Evolutionary conservation across 2,329 filamentous ascomycete genomes (phyloP), one percentile per base, ranked within the genome.

Genomic region (Neophaeococcomyces aloes): DNA sequence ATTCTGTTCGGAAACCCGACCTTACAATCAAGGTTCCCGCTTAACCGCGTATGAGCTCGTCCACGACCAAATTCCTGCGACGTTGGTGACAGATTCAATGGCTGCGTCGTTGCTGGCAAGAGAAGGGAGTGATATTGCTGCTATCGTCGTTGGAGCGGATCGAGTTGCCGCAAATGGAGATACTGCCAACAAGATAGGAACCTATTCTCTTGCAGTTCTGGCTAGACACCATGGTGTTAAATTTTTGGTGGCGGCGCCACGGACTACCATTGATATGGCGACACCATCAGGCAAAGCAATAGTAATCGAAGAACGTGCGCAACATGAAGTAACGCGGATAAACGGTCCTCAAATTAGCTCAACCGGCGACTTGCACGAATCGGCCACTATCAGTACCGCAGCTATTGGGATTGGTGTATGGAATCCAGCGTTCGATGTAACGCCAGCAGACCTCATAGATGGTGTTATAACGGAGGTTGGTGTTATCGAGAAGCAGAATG

Each of bases 141-240:
- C 87, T 4, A 85, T 98, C 40, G 81, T 98, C 23, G 91, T 98
- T 0, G 91, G 91, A 21, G 91, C 91, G 2, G 91, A 98, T 62
- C 79, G 91, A 45, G 91, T 98, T 11, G 91, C 89, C 25, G 84
- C 87, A 39, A 98, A 98, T 57, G 91, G 91, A 23, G 91, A 98
- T 65, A 96, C 91, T 0, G 91, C 91, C 44, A 98, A 98, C 69
- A 98, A 98, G 70, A 93, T 98, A 49, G 91, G 91, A 40, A 98
- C 91, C 0, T 96, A 98, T 61, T 76, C 81, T 43, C 74, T 98
- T 3, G 87, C 91, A 3, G 87, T 96, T n/a, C 73, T 94, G 23
- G 91, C 91, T 17, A 80, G 75, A 52, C 72, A 88, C 57, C 91
- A 98, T 57, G 84, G 85, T 14, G 75, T 96, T 57, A 94, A 89